These are phyloP conservation scores for Porcisia deanei DNA, from an alignment of 208 protist genomes.

Conservation along the genomic window DNA sequence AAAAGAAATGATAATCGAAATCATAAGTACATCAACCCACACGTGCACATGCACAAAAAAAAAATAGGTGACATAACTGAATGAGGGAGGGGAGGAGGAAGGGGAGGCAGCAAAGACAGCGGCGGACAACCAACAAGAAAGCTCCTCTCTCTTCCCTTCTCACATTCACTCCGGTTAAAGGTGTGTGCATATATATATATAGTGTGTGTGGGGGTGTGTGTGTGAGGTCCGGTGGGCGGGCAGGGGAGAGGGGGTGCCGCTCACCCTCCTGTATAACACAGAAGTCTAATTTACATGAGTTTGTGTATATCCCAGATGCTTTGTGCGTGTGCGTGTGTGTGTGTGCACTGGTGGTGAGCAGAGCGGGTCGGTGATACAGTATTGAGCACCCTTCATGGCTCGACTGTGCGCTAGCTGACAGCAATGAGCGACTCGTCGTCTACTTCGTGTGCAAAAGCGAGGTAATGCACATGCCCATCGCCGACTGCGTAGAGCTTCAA, in stretches of 20 bases:
- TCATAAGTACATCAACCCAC: not conserved
- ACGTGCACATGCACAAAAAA: conserved; percentile 2
- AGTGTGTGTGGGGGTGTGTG: no score
- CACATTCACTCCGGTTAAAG: no score
- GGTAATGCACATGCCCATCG: conserved; percentile 75
- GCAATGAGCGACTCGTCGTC: conserved; percentile 50
- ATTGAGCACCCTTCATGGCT: not conserved
- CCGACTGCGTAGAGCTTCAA: conserved; percentile 51
- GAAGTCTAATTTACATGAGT: no score
- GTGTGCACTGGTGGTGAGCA: no score
- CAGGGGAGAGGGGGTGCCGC: no score
- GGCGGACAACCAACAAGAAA: not conserved
- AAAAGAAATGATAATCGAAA: conserved; percentile 23
- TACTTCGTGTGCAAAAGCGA: conserved; percentile 53
- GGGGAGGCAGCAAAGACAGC: no score
- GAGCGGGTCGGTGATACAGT: not conserved
- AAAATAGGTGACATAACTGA: no score
- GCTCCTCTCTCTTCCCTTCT: not conserved
- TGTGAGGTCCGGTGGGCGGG: no score
- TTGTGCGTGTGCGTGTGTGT: no score
- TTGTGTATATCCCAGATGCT: no score
- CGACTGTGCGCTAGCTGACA: conserved; percentile 14
- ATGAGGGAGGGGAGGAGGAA: no score
- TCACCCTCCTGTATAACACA: no score
- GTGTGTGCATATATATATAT: not conserved